These are phyloP conservation scores for Artemisia annua DNA, from an alignment of 129 eudicot species.

Conservation along the genomic window DNA sequence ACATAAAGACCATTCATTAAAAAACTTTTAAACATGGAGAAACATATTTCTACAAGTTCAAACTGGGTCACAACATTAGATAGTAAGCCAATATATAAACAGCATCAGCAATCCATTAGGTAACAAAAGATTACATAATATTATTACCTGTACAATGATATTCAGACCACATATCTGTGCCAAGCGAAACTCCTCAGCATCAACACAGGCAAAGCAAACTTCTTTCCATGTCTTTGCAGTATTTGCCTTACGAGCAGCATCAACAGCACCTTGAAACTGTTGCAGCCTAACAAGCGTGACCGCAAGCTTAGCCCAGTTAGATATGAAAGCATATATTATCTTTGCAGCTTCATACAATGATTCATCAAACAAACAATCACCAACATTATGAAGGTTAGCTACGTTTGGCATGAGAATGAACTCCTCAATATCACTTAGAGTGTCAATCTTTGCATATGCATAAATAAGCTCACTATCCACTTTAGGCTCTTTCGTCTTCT, in stretches of 20 bases:
- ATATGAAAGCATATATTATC: constrained; percentile 89
- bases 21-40: too few relatives aligned
- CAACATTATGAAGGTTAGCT: constrained; percentile 88
- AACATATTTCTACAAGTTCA: too few relatives aligned
- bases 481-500: constrained; percentile 88
- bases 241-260: constrained; percentile 94
- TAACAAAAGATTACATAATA: neutral
- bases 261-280: constrained; percentile 97
- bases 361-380: constrained; percentile 93
- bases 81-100: neutral
- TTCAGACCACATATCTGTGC: constrained; percentile 97
- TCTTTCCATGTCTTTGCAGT: constrained; percentile 98
- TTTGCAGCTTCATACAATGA: constrained; percentile 92
- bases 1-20: too few relatives aligned
- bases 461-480: constrained; percentile 95
- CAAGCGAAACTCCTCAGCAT: constrained; percentile 97
- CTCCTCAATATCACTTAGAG: constrained; percentile 88
- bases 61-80: neutral
- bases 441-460: constrained; percentile 89
- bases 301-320: constrained; percentile 95
- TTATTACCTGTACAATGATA: constrained; percentile 78
- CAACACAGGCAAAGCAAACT: constrained; percentile 97
- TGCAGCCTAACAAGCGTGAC: constrained; percentile 77
- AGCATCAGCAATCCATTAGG: neutral
- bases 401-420: constrained; percentile 96